Conservation (phyloP, 352 stramenopile genomes). For the Phytophthora meadii region DNA sequence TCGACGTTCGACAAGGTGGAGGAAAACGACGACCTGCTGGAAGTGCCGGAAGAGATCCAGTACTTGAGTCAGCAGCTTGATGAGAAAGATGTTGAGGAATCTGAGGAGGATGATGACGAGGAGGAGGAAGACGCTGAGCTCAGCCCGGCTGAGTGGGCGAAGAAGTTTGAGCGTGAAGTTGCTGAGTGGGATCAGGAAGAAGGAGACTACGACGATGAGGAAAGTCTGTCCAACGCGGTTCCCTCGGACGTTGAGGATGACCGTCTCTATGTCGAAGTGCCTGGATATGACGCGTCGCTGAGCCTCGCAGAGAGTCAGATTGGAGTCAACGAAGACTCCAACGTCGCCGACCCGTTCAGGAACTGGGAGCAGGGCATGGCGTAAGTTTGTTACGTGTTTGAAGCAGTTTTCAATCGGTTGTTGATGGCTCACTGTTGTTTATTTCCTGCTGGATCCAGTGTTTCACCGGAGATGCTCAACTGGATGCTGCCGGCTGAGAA, state of each 20-base stretch:
- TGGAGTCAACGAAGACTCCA: constrained; percentile 38
- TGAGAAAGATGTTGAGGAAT: constrained; percentile 37
- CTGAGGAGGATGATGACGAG: constrained; percentile 39
- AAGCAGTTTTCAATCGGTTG: background rate
- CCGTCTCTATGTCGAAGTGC: constrained; percentile 80
- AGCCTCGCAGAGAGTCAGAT: constrained; percentile 61
- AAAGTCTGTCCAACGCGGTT: background rate
- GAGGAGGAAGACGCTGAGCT: constrained; percentile 55
- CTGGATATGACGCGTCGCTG: constrained; percentile 67
- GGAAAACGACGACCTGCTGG: constrained; percentile 51
- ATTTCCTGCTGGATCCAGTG: constrained; percentile 19
- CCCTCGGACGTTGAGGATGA: constrained; percentile 58
- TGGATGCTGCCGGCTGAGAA: constrained; percentile 80
- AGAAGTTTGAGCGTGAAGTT: constrained; percentile 73
- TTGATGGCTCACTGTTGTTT: constrained; percentile 10
- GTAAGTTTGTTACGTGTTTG: constrained; percentile 38
- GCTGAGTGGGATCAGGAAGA: constrained; percentile 60
- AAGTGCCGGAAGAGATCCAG: constrained; percentile 66
- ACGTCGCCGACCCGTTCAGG: constrained; percentile 50
- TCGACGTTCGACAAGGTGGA: constrained; percentile 66
- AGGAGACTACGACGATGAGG: constrained; percentile 16
- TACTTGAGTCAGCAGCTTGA: constrained; percentile 65
- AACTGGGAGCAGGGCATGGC: constrained; percentile 63
- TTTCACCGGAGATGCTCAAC: constrained; percentile 81
- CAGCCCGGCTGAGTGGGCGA: constrained; percentile 62